Conservation (phyloP, 108 stramenopile species). For the Pelagomonas calceolata region DNA sequence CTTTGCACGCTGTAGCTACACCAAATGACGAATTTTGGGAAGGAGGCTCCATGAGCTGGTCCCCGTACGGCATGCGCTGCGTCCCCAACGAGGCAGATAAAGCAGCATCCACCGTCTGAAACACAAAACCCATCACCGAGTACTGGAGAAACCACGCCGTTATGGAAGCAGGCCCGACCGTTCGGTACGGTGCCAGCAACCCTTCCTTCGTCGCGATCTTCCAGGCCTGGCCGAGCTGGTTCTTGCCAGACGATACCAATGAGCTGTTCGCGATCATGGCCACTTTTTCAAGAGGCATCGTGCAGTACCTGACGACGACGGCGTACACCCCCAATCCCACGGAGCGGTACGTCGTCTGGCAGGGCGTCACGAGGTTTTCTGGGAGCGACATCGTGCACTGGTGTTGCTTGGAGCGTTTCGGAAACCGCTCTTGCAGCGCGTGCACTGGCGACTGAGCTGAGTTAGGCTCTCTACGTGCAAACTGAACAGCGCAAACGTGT, state of each 20-base stretch:
- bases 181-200: slow-evolving; percentile 47
- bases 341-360: slow-evolving; percentile 52
- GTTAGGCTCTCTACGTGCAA: no score
- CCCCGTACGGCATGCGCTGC: slow-evolving; percentile 46
- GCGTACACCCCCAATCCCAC: slow-evolving; percentile 55
- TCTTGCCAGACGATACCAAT: slow-evolving; percentile 47
- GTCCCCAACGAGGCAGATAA: slow-evolving; percentile 39
- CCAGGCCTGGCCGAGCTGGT: slow-evolving; percentile 44
- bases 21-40: slow-evolving; percentile 6
- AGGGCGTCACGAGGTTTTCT: no score
- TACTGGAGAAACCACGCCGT: slow-evolving; percentile 67
- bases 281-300: slow-evolving; percentile 67
- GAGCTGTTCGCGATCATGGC: slow-evolving; percentile 62
- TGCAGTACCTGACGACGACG: slow-evolving; percentile 46
- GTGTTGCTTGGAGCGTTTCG: no score
- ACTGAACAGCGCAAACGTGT: no score
- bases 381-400: no score
- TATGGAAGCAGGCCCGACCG: slow-evolving; percentile 50
- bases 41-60: slow-evolving; percentile 48
- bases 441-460: no score
- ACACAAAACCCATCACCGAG: slow-evolving; percentile 55
- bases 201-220: slow-evolving; percentile 47
- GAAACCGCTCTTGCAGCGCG: no score
- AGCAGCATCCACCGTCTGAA: slow-evolving; percentile 50
- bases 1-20: slow-evolving; percentile 28